Evolutionary conservation across 192 early-diverging fungal species (phyloP).

Genomic region (Oehlia diaphana): DNA sequence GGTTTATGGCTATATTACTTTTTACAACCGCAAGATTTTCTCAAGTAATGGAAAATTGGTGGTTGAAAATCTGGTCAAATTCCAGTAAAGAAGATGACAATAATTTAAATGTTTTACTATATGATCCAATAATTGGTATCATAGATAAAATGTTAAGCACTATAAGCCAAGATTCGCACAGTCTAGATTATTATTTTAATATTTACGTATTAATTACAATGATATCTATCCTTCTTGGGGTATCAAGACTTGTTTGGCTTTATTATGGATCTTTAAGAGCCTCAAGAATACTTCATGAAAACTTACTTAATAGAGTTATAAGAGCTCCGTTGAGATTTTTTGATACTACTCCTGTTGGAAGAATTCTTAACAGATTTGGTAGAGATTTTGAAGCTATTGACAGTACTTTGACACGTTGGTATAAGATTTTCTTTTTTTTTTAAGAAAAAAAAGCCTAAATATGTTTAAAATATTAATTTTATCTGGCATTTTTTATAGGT

Average conservation of each 20-base stretch:
- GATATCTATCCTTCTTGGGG: slow-evolving; percentile 37
- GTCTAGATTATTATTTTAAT: slow-evolving; percentile 55
- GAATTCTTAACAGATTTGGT: slow-evolving; percentile 80
- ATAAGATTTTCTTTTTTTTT: neutral
- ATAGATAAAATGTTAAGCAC: no score
- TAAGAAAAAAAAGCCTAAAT: neutral
- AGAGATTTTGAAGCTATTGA: slow-evolving; percentile 85
- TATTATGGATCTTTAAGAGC: slow-evolving; percentile 54
- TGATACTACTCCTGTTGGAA: slow-evolving; percentile 84
- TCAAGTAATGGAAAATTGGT: slow-evolving; percentile 41
- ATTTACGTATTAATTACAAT: slow-evolving; percentile 62
- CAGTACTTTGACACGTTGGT: slow-evolving; percentile 42
- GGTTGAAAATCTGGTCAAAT: slow-evolving; percentile 13
- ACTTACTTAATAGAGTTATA: slow-evolving; percentile 55
- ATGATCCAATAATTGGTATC: neutral
- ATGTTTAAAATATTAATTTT: no score
- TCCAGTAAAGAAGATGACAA: neutral
- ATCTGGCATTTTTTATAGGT: slow-evolving; percentile 4
- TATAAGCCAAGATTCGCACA: neutral
- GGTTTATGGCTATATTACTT: slow-evolving; percentile 54
- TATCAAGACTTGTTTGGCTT: slow-evolving; percentile 39
- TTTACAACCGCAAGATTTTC: slow-evolving; percentile 42
- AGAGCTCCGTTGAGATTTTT: slow-evolving; percentile 83
- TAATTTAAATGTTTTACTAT: neutral
- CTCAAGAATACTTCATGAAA: slow-evolving; percentile 54